A percentile compares a stretch with the other conserved stretches of the same genome.
Evolutionary conservation across 2,329 filamentous ascomycete genomes (phyloP).

Genomic region (Grosmannia huntii): DNA sequence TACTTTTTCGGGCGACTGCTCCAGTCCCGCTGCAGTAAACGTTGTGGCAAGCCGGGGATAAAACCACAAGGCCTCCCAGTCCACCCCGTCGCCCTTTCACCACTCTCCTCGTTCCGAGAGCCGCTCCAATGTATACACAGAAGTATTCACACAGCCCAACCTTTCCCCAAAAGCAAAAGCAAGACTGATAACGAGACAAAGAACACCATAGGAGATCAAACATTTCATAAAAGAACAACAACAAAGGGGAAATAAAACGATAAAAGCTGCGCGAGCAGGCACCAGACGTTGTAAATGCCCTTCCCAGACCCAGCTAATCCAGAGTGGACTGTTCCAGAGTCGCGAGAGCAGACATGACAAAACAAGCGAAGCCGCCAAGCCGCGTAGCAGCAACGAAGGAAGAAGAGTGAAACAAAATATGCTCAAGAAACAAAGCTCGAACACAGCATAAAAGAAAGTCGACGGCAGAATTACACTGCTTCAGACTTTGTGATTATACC

Average conservation of each 20-base stretch:
- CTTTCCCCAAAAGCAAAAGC: not conserved
- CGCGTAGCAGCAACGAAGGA: no score
- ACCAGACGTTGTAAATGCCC: not conserved
- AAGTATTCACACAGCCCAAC: not conserved
- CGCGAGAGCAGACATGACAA: not conserved
- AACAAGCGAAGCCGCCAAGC: not conserved
- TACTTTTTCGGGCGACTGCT: not conserved
- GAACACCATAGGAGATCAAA: not conserved
- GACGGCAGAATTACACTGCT: conserved; percentile 12
- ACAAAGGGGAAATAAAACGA: not conserved
- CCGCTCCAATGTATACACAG: not conserved
- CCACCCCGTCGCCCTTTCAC: not conserved
- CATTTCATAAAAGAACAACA: not conserved
- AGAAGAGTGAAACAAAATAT: not conserved
- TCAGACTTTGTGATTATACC: conserved; percentile 39
- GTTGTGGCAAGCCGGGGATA: not conserved
- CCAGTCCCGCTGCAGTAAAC: not conserved
- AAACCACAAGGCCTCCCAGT: not conserved
- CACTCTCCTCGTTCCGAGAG: not conserved
- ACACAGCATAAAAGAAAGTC: not conserved
- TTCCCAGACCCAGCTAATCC: not conserved
- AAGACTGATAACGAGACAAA: not conserved
- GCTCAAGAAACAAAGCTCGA: not conserved
- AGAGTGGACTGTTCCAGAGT: not conserved
- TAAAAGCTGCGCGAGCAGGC: not conserved